Evolutionary conservation across 1,284 basidiomycete genomes (phyloP).

Genomic region (Sporisorium reilianum): DNA sequence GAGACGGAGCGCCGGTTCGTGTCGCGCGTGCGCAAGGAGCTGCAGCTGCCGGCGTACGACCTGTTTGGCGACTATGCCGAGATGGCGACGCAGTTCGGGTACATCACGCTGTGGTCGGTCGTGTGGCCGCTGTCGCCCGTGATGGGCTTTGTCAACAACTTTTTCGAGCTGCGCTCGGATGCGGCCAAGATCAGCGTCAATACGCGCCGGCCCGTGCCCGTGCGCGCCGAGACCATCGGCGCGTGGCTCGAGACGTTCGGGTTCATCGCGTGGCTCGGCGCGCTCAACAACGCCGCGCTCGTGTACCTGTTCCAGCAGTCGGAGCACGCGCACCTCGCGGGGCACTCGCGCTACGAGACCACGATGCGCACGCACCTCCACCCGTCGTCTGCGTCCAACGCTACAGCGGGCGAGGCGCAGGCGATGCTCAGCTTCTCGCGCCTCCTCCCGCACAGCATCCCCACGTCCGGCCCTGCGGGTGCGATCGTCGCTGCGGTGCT

Average conservation of each 20-base stretch:
- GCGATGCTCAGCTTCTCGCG: slow-evolving; percentile 45
- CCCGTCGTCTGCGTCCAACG: slow-evolving; percentile 1
- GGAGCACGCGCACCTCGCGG: slow-evolving; percentile 27
- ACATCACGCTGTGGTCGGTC: slow-evolving; percentile 88
- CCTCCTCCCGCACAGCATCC: slow-evolving; percentile 48
- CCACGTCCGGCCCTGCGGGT: slow-evolving; percentile 36
- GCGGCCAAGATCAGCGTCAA: slow-evolving; percentile 94
- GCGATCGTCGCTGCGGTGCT: slow-evolving; percentile 60
- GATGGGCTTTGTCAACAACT: slow-evolving; percentile 77
- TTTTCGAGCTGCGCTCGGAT: slow-evolving; percentile 90
- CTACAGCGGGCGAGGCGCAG: slow-evolving; percentile 5
- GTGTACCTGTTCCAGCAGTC: slow-evolving; percentile 62
- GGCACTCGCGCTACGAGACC: slow-evolving; percentile 52
- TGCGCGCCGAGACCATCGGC: slow-evolving; percentile 88
- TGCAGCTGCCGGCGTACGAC: slow-evolving; percentile 81
- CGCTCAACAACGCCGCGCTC: slow-evolving; percentile 58
- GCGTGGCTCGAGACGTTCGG: slow-evolving; percentile 88
- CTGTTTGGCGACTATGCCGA: slow-evolving; percentile 82
- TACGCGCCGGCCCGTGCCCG: slow-evolving; percentile 84
- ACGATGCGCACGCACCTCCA: slow-evolving; percentile 56
- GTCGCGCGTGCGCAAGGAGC: slow-evolving; percentile 81
- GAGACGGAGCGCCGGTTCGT: slow-evolving; percentile 79
- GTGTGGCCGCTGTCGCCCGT: slow-evolving; percentile 89
- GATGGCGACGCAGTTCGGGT: slow-evolving; percentile 87
- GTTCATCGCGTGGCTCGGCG: slow-evolving; percentile 57